phyloP scores from a whole-genome alignment of 2,329 filamentous ascomycete species.

The Pyricularia grisea region DNA sequence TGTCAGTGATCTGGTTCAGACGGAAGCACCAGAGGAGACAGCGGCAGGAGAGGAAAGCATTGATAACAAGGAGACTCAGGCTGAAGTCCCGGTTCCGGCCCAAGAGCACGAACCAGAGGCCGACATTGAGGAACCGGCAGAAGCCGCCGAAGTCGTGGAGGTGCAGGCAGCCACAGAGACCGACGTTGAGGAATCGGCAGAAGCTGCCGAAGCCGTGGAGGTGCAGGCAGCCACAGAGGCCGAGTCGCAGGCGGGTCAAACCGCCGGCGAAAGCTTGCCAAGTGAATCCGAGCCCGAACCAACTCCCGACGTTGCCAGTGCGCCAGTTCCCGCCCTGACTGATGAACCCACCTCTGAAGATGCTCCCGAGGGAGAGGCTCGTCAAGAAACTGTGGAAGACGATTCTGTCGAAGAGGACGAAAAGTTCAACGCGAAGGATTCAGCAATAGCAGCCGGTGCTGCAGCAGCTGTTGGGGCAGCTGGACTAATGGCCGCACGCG shows the following conservation, averaged over 20 bases:
- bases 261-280: neutral
- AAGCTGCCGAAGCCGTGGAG: neutral
- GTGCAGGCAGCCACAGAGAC: too few species aligned
- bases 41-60: neutral
- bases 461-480: slow-evolving; percentile 1
- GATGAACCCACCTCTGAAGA: neutral
- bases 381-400: too few species aligned
- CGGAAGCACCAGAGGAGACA: neutral
- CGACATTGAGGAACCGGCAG: too few species aligned
- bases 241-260: neutral
- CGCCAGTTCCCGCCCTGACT: neutral
- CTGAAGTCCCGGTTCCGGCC: neutral
- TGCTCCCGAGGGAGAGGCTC: neutral
- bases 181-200: neutral
- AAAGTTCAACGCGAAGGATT: neutral
- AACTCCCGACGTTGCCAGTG: neutral
- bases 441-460: neutral
- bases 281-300: neutral
- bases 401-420: neutral
- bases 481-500: neutral
- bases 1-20: neutral
- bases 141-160: too few species aligned
- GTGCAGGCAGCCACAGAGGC: neutral
- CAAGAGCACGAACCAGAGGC: neutral
- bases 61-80: neutral